Evolutionary conservation across 2,329 filamentous ascomycete genomes (phyloP), one percentile per base, ranked within the genome.

Genomic region (Pseudogymnoascus pannorum): DNA sequence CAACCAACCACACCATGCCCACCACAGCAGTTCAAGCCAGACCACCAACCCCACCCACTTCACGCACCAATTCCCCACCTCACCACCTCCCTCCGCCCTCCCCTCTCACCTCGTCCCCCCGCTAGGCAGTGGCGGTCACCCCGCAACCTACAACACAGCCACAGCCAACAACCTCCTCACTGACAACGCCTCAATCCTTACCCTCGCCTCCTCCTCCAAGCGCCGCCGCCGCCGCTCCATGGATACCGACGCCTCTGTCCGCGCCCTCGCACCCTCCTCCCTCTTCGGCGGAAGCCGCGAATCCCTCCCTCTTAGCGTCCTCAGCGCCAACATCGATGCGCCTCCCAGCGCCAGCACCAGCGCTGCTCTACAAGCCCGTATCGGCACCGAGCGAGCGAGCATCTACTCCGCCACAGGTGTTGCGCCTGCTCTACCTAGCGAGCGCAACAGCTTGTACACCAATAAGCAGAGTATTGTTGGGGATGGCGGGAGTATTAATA

Each of bases 141-240:
- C 88, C 2, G 83, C 85, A 4, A 92, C 88, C 0, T 93, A 93
- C 73, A 83, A 80, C 58, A 84, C 82, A n/a, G 89, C 89, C 1
- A 93, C 88, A 0, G 89, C 90, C 59, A 92, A 92, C 74, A 91
- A 90, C 68, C 80, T 93, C 5, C 78, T 93, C 33, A 91, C 88
- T 1, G 91, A 95, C 72, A 91, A 95, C 71, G 91, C 91, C 20
- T 93, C 89, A 24, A 92, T 95, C 67, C 76, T 95, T 63, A 95
- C 91, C 0, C 79, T 95, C 12, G 91, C 91, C 2, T 93, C 89
- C 3, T 92, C 89, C 0, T 91, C 87, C 66, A 91, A 93, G 75
- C 84, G 87, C 36, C 83, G 87, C 26, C 86, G 91, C 35, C 83
- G 90, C 57, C 84, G 89, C 63, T 92, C 89, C 29, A 86, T 93